phyloP scores from a whole-genome alignment of 2,329 filamentous ascomycete species.

The Penicillium sp. region DNA sequence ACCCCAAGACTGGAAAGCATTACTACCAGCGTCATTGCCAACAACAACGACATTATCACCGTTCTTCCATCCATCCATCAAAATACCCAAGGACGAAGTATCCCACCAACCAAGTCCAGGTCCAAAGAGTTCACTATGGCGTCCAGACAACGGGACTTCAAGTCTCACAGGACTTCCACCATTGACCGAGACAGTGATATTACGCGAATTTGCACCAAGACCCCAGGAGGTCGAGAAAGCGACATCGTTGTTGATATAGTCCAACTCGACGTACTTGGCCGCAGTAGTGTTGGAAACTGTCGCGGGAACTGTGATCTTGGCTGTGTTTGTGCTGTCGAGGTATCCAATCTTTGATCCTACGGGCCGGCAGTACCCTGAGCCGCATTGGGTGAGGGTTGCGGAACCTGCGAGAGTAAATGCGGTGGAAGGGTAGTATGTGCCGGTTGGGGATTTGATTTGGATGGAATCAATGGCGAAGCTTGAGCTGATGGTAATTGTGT shows the following conservation, averaged over 20 bases:
- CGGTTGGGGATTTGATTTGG: conserved; percentile 28
- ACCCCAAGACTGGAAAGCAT: conserved; percentile 36
- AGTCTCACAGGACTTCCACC: conserved; percentile 51
- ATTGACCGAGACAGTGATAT: conserved; percentile 59
- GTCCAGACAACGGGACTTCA: conserved; percentile 55
- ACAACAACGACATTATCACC: conserved; percentile 48
- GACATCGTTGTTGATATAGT: conserved; percentile 62
- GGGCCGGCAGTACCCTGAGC: conserved; percentile 50
- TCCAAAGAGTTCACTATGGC: conserved; percentile 44
- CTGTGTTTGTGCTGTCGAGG: conserved; percentile 39
- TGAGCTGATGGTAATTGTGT: conserved; percentile 35
- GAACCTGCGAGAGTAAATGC: conserved; percentile 47
- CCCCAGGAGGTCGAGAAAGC: conserved; percentile 52
- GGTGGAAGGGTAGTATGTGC: conserved; percentile 51
- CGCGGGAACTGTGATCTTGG: conserved; percentile 46
- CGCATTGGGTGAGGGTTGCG: conserved; percentile 46
- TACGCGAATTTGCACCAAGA: conserved; percentile 56
- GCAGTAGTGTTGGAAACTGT: conserved; percentile 17
- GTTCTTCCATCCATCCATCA: conserved; percentile 54
- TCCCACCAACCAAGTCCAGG: conserved; percentile 60
- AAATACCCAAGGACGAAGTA: conserved; percentile 53
- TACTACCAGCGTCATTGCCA: conserved; percentile 39
- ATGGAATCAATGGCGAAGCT: conserved; percentile 28
- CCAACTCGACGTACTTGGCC: conserved; percentile 53
- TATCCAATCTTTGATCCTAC: conserved; percentile 52